Base-by-base conservation (phyloP, 2,329 filamentous ascomycete genomes). In the Biscogniauxia sp. region DNA sequence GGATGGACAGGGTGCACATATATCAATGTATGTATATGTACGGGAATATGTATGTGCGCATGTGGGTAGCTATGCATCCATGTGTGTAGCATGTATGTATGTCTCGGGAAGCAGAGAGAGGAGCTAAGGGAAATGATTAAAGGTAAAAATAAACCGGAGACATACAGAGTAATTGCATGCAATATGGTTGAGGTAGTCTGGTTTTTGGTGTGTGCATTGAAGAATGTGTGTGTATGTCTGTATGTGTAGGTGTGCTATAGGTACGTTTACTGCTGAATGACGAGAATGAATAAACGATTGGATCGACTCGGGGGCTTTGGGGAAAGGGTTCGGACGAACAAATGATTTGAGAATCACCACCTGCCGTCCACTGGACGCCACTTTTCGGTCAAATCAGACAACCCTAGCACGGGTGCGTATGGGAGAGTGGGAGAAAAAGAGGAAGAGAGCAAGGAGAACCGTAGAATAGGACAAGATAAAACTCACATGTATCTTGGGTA, bases 51-150 rank as follows among this genome's bases (percentile, higher is more conserved):
- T 32, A 32, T 19, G 20, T 19, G 25, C 11, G 50, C 50, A 61
- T 59, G 60, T 52, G 58, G 55, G 62, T 64, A 59, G 41, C 28
- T 55, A 59, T 32, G 57, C 59, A 56, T 53, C 55, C 60, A 61
- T 59, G 53, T 62, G 61, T 53, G 56, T 53, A 53, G 53, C 61
- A 62, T 53, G 56, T 53, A 53, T 57, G 50, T 53, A 49, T 53
- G 50, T 57, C 20, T 28, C 13, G 19, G 20, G n/a, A 28, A 19
- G 23, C 9, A 32, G 23, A 20, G 23, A 53, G 57, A 64, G 57
- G 61, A 60, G n/a, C 55, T 23, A 55, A 45, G 6, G n/a, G 37
- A 45, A 45, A 45, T 4, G 37, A 45, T 45, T 5, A n/a, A n/a
- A 45, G n/a, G 3, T 17, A 45, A 17, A 45, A 45, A 1, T 2